A percentile compares a stretch with the other conserved stretches of the same genome.
Conservation (phyloP, 306 rosid species). For the Neltuma alba region DNA sequence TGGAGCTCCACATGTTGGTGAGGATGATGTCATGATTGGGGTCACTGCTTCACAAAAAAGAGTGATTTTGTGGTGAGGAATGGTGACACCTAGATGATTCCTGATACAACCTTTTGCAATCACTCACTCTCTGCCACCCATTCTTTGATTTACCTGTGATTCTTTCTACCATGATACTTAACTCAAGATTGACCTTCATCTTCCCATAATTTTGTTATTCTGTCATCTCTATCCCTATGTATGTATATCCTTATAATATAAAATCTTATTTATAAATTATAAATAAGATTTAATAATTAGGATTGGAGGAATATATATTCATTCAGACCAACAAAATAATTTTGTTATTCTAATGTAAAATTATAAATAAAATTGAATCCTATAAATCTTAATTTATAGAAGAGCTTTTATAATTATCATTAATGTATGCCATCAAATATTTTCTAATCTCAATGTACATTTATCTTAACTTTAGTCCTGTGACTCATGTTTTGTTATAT, state of each 20-base stretch:
- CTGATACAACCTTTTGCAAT: constrained; percentile 3
- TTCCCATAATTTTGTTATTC: background rate
- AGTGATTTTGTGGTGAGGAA: constrained; percentile 6
- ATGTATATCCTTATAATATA: no score
- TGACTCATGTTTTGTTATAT: background rate
- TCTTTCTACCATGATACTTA: background rate
- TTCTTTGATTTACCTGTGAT: background rate
- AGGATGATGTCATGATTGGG: background rate
- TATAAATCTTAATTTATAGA: no score
- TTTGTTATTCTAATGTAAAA: no score
- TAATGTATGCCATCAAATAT: no score
- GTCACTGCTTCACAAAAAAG: background rate
- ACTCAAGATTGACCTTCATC: background rate
- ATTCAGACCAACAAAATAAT: no score
- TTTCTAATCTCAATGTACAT: no score
- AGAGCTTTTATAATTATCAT: no score
- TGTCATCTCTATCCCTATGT: background rate
- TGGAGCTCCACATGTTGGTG: constrained; percentile 11
- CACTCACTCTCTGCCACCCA: background rate
- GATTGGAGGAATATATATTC: no score
- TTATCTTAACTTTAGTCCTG: no score
- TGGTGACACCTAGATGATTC: constrained; percentile 51
- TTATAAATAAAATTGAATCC: no score
- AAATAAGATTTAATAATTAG: no score
- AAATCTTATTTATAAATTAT: no score